These are phyloP conservation scores for Ceratorhiza oryzae-sativae DNA, from an alignment of 1,284 basidiomycete species.

Conservation along the genomic window DNA sequence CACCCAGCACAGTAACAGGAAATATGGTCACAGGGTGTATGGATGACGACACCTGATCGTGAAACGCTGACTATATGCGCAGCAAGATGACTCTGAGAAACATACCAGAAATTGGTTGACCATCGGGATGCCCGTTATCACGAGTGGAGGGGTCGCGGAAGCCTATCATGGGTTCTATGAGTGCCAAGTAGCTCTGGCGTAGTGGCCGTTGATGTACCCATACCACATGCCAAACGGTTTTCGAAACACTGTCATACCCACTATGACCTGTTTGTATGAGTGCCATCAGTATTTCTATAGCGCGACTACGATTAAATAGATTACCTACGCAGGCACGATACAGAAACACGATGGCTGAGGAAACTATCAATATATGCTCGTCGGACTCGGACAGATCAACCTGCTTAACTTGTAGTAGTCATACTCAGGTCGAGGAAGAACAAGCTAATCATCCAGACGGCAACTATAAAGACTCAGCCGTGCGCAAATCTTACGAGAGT, in stretches of 20 bases:
- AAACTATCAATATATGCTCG: background rate
- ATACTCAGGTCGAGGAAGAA: slow-evolving; percentile 25
- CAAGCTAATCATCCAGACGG: slow-evolving; percentile 23
- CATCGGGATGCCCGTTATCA: background rate
- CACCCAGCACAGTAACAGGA: slow-evolving; percentile 1
- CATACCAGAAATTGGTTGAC: slow-evolving; percentile 9
- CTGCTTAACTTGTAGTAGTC: slow-evolving; percentile 21
- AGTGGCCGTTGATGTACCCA: slow-evolving; percentile 13
- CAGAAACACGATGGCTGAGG: slow-evolving; percentile 13
- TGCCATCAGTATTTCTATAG: no score
- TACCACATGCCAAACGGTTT: slow-evolving; percentile 32
- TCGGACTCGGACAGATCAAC: background rate
- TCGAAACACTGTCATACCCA: slow-evolving; percentile 9
- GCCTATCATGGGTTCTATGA: no score
- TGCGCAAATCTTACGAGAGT: background rate
- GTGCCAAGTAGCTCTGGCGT: no score
- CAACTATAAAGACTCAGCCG: background rate
- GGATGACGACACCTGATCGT: background rate
- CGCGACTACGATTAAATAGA: background rate
- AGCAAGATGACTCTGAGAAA: background rate
- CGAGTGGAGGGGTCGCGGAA: slow-evolving; percentile 16
- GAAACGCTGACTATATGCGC: background rate
- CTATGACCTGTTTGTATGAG: background rate
- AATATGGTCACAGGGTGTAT: slow-evolving; percentile 10
- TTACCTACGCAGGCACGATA: slow-evolving; percentile 9